Evolutionary conservation across 73 alveolate genomes (phyloP), one percentile per base, ranked within the genome.

Genomic region (Paraurostyla sp.): DNA sequence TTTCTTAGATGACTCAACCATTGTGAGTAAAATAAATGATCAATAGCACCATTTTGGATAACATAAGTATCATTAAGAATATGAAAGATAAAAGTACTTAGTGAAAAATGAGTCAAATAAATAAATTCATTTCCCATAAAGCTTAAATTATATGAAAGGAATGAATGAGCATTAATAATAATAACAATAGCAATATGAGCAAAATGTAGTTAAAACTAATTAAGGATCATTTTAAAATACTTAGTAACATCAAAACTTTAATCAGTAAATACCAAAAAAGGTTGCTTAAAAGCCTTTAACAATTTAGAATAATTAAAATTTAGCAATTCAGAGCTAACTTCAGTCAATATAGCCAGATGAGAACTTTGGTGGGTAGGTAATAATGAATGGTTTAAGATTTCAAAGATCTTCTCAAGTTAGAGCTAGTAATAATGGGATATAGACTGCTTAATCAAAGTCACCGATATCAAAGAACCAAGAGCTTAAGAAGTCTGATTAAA

Each of bases 1-100:
- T 0, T 50, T 78, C 78, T 51, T 78, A 25, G 86, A 73, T 43
- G 86, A 73, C 33, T 73, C 86, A 9, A 50, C 86, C 7, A 40
- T 73, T n/a, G n/a, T n/a, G n/a, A n/a, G n/a, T n/a, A n/a, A n/a
- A 4, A 48, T 43, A 22, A 62, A 32, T 15, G 46, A 49, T 6
- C 50, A 51, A 4, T 48, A 32, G 23, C 71, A 49, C 71, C 32
- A 33, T 45, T 23, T 22, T 29, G 20, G 46, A 23, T 4, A 1
- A 9, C 15, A 73, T 45, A 11, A 16, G 29, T 45, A 73, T 23
- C 41, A 27, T 25, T 46, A 73, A n/a, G 42, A 73, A 40, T 46
- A 45, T 25, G 71, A n/a, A 0, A 16, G 27, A 43, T 42, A 7
- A 11, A 11, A 23, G 22, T 46, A 13, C 18, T 15, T 46, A 46